Evolutionary conservation across 306 rosid species (phyloP).

Genomic region (Crataegus laevigata): DNA sequence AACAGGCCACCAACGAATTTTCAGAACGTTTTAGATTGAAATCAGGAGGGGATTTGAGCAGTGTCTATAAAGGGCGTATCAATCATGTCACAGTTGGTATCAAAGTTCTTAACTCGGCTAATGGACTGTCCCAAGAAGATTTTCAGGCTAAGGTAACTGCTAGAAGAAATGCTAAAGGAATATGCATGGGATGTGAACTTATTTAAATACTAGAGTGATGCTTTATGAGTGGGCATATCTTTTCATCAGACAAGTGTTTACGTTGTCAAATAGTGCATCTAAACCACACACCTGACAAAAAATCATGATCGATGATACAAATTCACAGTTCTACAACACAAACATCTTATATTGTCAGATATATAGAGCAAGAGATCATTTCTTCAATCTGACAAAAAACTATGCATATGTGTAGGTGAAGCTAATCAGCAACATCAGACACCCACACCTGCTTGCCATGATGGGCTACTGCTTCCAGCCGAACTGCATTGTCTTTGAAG

Average conservation of each 20-base stretch:
- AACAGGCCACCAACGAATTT: conserved; percentile 54
- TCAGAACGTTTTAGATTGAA: conserved; percentile 48
- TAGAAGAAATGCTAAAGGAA: not conserved
- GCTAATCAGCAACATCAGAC: conserved; percentile 47
- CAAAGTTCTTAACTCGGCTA: conserved; percentile 29
- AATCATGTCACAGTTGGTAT: conserved; percentile 51
- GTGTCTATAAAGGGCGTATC: conserved; percentile 51
- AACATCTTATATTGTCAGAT: not conserved
- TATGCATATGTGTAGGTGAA: conserved; percentile 41
- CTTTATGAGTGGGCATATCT: too few species aligned
- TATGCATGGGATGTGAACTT: not conserved
- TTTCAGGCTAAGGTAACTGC: conserved; percentile 52
- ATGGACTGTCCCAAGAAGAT: conserved; percentile 19
- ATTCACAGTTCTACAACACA: not conserved
- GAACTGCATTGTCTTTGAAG: conserved; percentile 50
- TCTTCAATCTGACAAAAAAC: too few species aligned
- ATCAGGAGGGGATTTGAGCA: conserved; percentile 25
- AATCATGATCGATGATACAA: too few species aligned
- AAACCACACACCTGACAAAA: not conserved
- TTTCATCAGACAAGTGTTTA: too few species aligned
- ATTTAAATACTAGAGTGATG: not conserved
- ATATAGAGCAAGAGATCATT: not conserved
- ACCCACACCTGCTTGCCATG: conserved; percentile 62
- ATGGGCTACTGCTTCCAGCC: conserved; percentile 59
- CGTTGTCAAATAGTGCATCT: not conserved